Evolutionary conservation across 2,329 filamentous ascomycete genomes (phyloP), one percentile per base, ranked within the genome.

Genomic region (Colletotrichum brevisporum): DNA sequence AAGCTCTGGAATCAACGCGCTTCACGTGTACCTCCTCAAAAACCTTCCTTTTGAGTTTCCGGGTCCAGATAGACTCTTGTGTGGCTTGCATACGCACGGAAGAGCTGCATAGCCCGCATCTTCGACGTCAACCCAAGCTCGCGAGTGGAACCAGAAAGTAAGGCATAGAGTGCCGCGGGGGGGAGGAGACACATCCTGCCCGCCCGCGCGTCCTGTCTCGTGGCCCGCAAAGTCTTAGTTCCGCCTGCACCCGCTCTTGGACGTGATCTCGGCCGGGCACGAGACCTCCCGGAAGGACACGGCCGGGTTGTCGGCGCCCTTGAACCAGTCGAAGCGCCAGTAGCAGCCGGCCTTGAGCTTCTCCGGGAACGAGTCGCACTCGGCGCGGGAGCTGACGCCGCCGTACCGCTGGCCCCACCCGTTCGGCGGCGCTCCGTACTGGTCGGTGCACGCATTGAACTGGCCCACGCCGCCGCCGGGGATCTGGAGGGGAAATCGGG

Each of bases 311-410:
- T 90, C 86, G 56, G 87, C 83, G 70, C 85, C 84, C 71, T 82
- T 74, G 78, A 90, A 90, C 88, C 88, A 91, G 80, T 90, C 86
- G 75, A 90, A 91, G 69, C 88, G 86, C 86, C 88, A 91, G 76
- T 85, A 81, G 79, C 89, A 91, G 9, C 89, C 89, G 10, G 78
- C 80, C 80, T 88, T 85, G 59, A 91, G 81, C 45, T 82, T 79
- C 45, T 75, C 78, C 0, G 89, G 89, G 78, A 89, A 86, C 59
- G 76, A 75, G 69, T 83, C 80, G 78, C 89, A 91, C 39, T 86
- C 83, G 58, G 79, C 78, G 63, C 84, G 81, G 58, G 82, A 83
- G 21, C 80, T 78, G 71, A 90, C 81, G 56, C 89, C 89, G 54
- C 89, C 89, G 77, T 90, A 91, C 67, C 83, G 83, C 62, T 84